Evolutionary conservation across 768 basidiomycete genomes (phyloP).

Genomic region (Plicaturopsis crispa): DNA sequence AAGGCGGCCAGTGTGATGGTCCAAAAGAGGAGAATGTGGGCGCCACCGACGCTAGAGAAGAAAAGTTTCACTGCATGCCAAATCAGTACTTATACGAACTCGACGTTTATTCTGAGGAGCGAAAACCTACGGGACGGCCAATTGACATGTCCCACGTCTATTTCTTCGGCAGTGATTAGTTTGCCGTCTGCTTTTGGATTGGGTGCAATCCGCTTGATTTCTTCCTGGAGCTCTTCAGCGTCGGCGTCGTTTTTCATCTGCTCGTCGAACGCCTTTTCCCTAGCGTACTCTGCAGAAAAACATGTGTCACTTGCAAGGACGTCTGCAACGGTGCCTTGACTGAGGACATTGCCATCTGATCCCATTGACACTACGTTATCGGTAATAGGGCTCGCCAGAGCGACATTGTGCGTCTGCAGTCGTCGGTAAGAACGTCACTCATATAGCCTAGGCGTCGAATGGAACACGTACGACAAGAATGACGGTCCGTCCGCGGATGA

Average conservation of each 20-base stretch:
- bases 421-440: background rate
- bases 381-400: slow-evolving; percentile 16
- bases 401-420: slow-evolving; percentile 24
- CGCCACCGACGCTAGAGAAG: slow-evolving; percentile 18
- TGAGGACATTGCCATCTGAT: slow-evolving; percentile 29
- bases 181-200: slow-evolving; percentile 22
- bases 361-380: slow-evolving; percentile 28
- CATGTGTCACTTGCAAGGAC: slow-evolving; percentile 24
- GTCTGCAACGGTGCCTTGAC: slow-evolving; percentile 29
- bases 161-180: slow-evolving; percentile 52
- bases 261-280: background rate
- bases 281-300: background rate
- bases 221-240: background rate
- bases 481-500: slow-evolving; percentile 41
- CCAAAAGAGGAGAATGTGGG: slow-evolving; percentile 24
- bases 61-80: slow-evolving; percentile 32
- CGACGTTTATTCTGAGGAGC: too few species aligned
- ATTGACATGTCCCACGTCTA: slow-evolving; percentile 50
- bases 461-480: slow-evolving; percentile 37
- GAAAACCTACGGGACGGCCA: too few species aligned
- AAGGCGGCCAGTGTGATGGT: slow-evolving; percentile 13
- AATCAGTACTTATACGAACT: too few species aligned
- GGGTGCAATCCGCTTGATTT: too few species aligned
- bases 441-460: slow-evolving; percentile 19
- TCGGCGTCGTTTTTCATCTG: background rate